A percentile compares a stretch with the other conserved stretches of the same genome.
Evolutionary conservation across 1,284 basidiomycete genomes (phyloP).

Genomic region (Microstroma glucosiphilum): DNA sequence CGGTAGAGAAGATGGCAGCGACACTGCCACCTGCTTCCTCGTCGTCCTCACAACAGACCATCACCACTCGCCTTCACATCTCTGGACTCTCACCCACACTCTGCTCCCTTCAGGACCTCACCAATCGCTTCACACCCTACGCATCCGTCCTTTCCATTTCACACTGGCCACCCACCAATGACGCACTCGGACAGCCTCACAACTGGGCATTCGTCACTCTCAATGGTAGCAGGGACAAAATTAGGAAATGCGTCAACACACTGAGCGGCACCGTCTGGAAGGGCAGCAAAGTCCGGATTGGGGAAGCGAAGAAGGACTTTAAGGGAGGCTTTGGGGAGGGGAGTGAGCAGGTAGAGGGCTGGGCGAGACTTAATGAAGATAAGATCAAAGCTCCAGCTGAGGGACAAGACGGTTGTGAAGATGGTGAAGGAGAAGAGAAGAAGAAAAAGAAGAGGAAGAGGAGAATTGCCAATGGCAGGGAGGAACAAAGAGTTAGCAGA

Average conservation of each 20-base stretch:
- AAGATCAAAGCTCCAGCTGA: too few relatives aligned
- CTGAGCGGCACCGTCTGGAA: conserved; percentile 1
- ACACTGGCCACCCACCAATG: not conserved
- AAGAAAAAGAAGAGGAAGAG: conserved; percentile 1
- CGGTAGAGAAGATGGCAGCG: too few relatives aligned
- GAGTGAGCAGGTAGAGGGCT: not conserved
- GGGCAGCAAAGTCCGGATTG: not conserved
- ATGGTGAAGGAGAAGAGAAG: not conserved
- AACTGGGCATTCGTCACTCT: not conserved
- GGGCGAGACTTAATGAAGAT: not conserved
- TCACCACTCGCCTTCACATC: not conserved
- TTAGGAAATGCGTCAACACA: not conserved
- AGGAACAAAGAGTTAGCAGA: not conserved
- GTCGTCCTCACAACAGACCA: not conserved
- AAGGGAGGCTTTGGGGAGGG: conserved; percentile 1
- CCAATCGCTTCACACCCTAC: not conserved
- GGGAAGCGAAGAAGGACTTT: not conserved
- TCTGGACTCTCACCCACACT: not conserved
- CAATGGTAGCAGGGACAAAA: not conserved
- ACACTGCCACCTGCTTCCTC: too few relatives aligned
- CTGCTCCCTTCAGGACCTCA: not conserved
- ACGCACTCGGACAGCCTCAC: not conserved
- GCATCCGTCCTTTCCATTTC: not conserved
- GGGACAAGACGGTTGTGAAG: not conserved
- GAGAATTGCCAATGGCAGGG: conserved; percentile 3